These are phyloP conservation scores for Nigrospora oryzae DNA, from an alignment of 2,329 filamentous ascomycete species.

Conservation along the genomic window DNA sequence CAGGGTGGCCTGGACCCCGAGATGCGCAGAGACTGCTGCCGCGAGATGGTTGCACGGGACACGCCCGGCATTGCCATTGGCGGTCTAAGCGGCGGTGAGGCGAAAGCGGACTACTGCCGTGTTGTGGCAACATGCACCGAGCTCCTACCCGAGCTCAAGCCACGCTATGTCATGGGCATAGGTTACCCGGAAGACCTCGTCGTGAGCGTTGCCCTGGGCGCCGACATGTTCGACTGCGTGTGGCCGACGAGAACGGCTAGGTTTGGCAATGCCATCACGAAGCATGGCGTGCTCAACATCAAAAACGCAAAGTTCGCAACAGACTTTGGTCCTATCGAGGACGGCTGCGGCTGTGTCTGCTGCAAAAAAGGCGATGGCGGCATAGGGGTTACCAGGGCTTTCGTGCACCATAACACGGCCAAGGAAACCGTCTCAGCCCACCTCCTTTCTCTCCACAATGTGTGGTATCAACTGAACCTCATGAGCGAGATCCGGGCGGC, in stretches of 20 bases:
- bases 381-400: conserved; percentile 77
- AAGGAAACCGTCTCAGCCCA: conserved; percentile 92
- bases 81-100: conserved; percentile 88
- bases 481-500: conserved; percentile 70
- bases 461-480: conserved; percentile 81
- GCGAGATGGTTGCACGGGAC: conserved; percentile 79
- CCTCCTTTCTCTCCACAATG: conserved; percentile 86
- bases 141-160: conserved; percentile 80
- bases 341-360: conserved; percentile 71
- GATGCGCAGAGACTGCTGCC: conserved; percentile 74
- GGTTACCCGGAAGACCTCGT: conserved; percentile 95
- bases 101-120: conserved; percentile 83
- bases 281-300: conserved; percentile 73
- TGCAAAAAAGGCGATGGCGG: conserved; percentile 63
- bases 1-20: conserved; percentile 89
- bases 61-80: conserved; percentile 97
- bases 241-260: conserved; percentile 95
- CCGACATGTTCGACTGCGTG: conserved; percentile 99
- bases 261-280: conserved; percentile 90
- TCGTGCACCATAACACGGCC: conserved; percentile 80
- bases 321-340: conserved; percentile 79
- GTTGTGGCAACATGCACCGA: conserved; percentile 83
- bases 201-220: conserved; percentile 85
- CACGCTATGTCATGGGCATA: conserved; percentile 98
- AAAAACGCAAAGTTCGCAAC: conserved; percentile 65